These are phyloP conservation scores for Wilcoxina mikolae DNA, from an alignment of 495 filamentous ascomycete species.

Conservation along the genomic window DNA sequence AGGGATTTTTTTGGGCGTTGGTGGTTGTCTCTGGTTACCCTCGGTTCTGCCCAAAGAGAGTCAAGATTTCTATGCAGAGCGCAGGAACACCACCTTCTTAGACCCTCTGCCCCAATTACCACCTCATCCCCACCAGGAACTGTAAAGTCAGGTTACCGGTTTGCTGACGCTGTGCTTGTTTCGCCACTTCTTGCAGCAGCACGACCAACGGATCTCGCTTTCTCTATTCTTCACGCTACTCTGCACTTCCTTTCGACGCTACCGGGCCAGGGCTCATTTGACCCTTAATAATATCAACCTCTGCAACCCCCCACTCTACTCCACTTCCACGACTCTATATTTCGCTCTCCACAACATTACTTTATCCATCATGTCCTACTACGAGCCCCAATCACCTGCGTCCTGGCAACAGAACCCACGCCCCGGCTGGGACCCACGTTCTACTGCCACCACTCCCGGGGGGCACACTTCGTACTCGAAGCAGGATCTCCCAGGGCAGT, in stretches of 20 bases:
- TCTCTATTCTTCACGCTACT: not conserved
- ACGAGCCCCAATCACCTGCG: slow-evolving; percentile 52
- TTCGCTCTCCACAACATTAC: not conserved
- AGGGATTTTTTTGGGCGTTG: not conserved
- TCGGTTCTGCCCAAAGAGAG: not conserved
- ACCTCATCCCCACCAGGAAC: not conserved
- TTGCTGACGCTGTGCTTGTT: not conserved
- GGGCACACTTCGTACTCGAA: slow-evolving; percentile 17
- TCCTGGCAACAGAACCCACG: slow-evolving; percentile 81
- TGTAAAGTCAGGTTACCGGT: not conserved
- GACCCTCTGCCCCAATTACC: no score
- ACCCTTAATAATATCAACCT: slow-evolving; percentile 7
- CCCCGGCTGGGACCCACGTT: slow-evolving; percentile 61
- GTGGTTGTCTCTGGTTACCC: not conserved
- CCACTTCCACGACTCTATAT: not conserved
- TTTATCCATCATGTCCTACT: slow-evolving; percentile 60
- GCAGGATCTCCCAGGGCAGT: slow-evolving; percentile 14
- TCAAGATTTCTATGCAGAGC: no score
- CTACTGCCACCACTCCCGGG: slow-evolving; percentile 24
- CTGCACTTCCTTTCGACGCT: slow-evolving; percentile 7
- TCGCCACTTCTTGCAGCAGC: not conserved
- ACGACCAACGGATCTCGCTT: not conserved
- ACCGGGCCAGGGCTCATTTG: slow-evolving; percentile 1
- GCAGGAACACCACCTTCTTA: no score
- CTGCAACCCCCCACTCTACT: not conserved